Evolutionary conservation across 164 flowering plant species (phyloP), one percentile per base, ranked within the genome.

Genomic region (Vitis rotundifolia): DNA sequence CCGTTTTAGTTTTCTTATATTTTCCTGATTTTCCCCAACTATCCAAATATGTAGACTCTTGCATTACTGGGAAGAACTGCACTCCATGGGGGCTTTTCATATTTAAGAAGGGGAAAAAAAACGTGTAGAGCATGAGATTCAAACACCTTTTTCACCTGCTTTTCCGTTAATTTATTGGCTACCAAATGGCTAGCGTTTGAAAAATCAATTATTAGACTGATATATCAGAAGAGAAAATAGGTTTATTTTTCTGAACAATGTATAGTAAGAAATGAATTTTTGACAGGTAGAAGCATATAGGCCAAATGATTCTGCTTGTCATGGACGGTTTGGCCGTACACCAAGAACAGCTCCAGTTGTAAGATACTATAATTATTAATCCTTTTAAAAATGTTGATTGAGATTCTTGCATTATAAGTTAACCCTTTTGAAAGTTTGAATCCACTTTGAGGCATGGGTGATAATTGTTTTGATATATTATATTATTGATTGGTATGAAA

Each of bases 321-420:
- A 93, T 47, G 97, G 92, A 59, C 86, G 98, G 18, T 91, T 96
- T 68, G 99, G 99, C 22, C 59, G 91, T 52, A 95, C 99, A 1
- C 79, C 93, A 63, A 84, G 99, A 84, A 93, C 98, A 18, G 98
- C 98, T 18, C 98, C 99, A 4, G 86, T 88, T 67, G 99, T 95
- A 83, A 85, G 98, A 73, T 63, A 50, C 3, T 55, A 8, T n/a
- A 3, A 58, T 16, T 50, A 62, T 54, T 14, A 28, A 53, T 44
- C 56, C 22, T 8, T 53, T 69, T 16, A 16, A 3, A 11, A 7
- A 53, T 13, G 0, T 66, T 31, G 16, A 12, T 66, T 31, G 16
- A 12, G 9, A 6, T 52, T 16, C n/a, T 49, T 53, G 54, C 13
- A 66, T 53, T 29, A 13, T 11, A 9, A 13, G 16, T 13, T n/a